Evolutionary conservation across 306 rosid species (phyloP), one percentile per base, ranked within the genome.

Genomic region (Alnus rubra): DNA sequence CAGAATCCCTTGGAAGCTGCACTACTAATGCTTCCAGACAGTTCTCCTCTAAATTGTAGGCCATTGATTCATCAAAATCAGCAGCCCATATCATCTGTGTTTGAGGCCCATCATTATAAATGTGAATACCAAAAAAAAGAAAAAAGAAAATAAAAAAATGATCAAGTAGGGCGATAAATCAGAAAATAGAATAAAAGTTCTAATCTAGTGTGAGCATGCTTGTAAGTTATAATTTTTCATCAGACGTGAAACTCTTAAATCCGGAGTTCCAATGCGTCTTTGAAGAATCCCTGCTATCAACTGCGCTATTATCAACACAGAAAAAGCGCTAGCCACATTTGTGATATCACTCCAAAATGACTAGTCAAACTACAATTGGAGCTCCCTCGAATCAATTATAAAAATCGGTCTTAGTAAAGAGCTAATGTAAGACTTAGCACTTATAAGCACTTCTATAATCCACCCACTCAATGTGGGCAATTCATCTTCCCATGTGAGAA

Each of bases 21-120:
- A 94, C 56, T 13, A 81, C 82, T 83, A 94, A 88, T 76, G 92
- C 87, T 87, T 89, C 90, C 78, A 84, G 88, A 83, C 98, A 87
- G 75, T 81, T 88, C 75, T 82, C 87, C 78, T 89, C 92, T 69
- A 94, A 90, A 76, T 80, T 85, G 79, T 79, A 79, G 68, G 82
- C 85, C 80, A 84, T 67, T 65, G 94, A 90, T 85, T 90, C 96
- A 85, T 90, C 90, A 86, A 92, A 94, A 87, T 94, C 98, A 84
- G 98, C 92, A 18, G 98, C 97, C 98, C 98, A 94, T 89, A 94
- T 92, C 98, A 94, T 94, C 98, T 94, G 89, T 83, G 80, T 74
- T 71, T 23, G 45, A 74, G 47, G 33, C 83, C 45, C 58, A 84
- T 67, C 74, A 81, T 35, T n/a, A 71, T 48, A 78, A 82, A 69